Evolutionary conservation across 106 monocot genomes (phyloP), one percentile per base, ranked within the genome.

Genomic region (Dendrobium chrysotoxum): DNA sequence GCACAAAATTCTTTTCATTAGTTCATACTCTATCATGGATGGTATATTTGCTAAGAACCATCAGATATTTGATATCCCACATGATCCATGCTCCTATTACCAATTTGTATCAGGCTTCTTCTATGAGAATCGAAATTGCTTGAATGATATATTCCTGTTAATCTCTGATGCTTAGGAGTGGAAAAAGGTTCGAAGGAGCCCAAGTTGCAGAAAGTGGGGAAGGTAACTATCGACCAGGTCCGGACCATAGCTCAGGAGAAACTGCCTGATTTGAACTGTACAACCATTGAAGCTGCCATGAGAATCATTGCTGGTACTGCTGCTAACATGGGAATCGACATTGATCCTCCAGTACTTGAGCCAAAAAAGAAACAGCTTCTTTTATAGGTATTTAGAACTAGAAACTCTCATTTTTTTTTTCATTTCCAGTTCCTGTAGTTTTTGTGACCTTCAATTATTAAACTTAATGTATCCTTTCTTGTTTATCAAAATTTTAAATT

Each of bases 141-240:
- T 7, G 4, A 70, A 57, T 55, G 21, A 75, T 28, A 45, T 76
- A 9, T 7, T 26, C 35, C 35, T 41, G 42, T 58, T 75, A 55
- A 11, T 82, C 75, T 76, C 12, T 80, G 25, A 23, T 84, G 26
- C 38, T 64, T 77, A 98, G 94, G 94, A 72, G 80, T 91, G 39
- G 98, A 94, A 42, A 95, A 98, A 79, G 98, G 94, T 79, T 91
- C 98, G 3, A 98, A 92, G 78, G 92, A 98, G 70, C 95, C 97
- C 17, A 75, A 94, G 53, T 39, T 77, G 26, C 79, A 89, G 83
- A 98, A 98, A 86, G 92, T 98, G 11, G 94, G 94, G 61, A 98
- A 94, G 81, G 82, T 98, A 80, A 98, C 89, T 0, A 57, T 86
- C 1, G 97, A 98, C 4, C 97, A 94, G 71, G 73, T 94, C 2